Percentiles rank a stretch among this genome's conserved stretches.
Evolutionary conservation across 2,329 filamentous ascomycete genomes (phyloP).

Genomic region (Hortaea werneckii): DNA sequence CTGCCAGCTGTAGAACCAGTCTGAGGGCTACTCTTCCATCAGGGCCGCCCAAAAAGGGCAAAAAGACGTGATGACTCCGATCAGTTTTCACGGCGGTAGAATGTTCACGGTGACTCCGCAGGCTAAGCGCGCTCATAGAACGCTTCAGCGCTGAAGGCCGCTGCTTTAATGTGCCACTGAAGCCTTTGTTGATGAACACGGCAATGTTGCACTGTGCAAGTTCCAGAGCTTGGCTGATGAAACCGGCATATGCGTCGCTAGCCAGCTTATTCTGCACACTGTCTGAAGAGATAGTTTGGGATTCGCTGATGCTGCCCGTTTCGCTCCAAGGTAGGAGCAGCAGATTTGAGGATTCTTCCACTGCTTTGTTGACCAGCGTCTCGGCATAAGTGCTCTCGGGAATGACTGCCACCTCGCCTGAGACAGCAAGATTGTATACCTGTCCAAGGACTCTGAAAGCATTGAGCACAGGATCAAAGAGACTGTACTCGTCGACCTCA

Average conservation of each 20-base stretch:
- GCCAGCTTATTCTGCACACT: conserved; percentile 51
- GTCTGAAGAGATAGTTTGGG: conserved; percentile 39
- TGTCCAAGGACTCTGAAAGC: conserved; percentile 82
- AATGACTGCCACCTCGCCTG: conserved; percentile 69
- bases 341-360: conserved; percentile 48
- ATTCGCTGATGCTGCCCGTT: conserved; percentile 63
- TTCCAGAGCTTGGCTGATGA: conserved; percentile 59
- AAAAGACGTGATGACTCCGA: conserved; percentile 71
- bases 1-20: conserved; percentile 73
- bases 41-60: conserved; percentile 73
- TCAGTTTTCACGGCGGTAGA: conserved; percentile 50
- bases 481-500: conserved; percentile 59
- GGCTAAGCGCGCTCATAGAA: conserved; percentile 47
- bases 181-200: conserved; percentile 67
- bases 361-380: conserved; percentile 57
- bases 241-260: conserved; percentile 56
- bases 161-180: conserved; percentile 39
- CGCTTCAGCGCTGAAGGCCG: conserved; percentile 33
- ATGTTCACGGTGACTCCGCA: conserved; percentile 50
- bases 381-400: conserved; percentile 71
- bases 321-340: conserved; percentile 87
- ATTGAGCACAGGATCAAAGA: conserved; percentile 73
- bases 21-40: conserved; percentile 74
- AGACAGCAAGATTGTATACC: conserved; percentile 71
- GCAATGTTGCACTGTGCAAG: conserved; percentile 58